These are phyloP conservation scores for Centrapalus pauciflorus DNA, from an alignment of 129 eudicot genomes.

Conservation along the genomic window DNA sequence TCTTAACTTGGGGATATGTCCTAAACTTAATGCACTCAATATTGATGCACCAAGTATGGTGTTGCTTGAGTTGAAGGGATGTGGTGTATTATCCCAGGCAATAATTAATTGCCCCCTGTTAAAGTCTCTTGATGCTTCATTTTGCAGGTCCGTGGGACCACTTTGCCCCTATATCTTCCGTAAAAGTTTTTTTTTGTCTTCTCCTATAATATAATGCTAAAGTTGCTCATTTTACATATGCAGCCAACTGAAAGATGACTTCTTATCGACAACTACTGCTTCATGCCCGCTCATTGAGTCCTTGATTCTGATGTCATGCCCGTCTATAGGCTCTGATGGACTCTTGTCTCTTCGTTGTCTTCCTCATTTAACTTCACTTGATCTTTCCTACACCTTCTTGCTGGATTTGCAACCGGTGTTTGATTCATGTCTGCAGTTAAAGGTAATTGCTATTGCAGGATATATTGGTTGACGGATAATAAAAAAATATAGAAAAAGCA, in stretches of 20 bases:
- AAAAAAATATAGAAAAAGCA: no score
- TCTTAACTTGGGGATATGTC: slow-evolving; percentile 88
- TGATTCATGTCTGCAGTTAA: slow-evolving; percentile 65
- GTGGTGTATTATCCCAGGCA: slow-evolving; percentile 94
- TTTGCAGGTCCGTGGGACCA: slow-evolving; percentile 69
- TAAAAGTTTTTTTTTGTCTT: neutral
- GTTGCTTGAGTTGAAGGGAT: slow-evolving; percentile 90
- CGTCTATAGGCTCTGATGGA: slow-evolving; percentile 80
- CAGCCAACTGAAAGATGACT: slow-evolving; percentile 91
- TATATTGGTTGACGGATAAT: no score
- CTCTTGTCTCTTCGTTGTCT: slow-evolving; percentile 70
- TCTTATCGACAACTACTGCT: slow-evolving; percentile 83
- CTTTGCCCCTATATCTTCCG: neutral
- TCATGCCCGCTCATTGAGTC: slow-evolving; percentile 87
- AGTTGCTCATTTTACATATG: slow-evolving; percentile 5
- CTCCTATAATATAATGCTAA: slow-evolving; percentile 5
- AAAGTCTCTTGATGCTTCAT: slow-evolving; percentile 91
- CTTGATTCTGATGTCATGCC: slow-evolving; percentile 89
- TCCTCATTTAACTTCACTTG: slow-evolving; percentile 72
- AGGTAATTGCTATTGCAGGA: no score
- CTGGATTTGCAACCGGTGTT: slow-evolving; percentile 80
- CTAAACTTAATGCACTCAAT: slow-evolving; percentile 63
- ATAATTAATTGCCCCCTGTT: slow-evolving; percentile 70
- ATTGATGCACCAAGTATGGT: slow-evolving; percentile 84
- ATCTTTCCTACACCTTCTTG: slow-evolving; percentile 89